Conservation (phyloP, 2,329 filamentous ascomycete species). For the Pseudovirgaria hyperparasitica region DNA sequence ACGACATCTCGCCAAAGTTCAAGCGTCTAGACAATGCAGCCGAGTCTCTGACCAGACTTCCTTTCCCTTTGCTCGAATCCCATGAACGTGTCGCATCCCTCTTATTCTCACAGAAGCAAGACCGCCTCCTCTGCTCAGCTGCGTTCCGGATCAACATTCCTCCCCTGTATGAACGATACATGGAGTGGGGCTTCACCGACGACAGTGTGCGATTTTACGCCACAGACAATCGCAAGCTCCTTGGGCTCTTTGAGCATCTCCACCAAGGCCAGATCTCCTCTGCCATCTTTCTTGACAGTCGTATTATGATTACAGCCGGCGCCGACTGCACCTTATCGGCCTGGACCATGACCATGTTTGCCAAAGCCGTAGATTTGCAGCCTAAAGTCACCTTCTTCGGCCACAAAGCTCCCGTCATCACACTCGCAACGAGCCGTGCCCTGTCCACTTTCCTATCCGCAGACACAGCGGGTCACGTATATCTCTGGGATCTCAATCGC, state of each 20-base stretch:
- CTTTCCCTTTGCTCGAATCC: conserved; percentile 62
- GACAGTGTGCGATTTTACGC: conserved; percentile 85
- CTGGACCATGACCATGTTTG: conserved; percentile 58
- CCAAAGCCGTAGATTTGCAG: conserved; percentile 59
- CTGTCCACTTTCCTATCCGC: conserved; percentile 82
- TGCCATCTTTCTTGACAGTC: conserved; percentile 75
- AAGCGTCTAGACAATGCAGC: conserved; percentile 67
- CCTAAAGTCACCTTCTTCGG: conserved; percentile 76
- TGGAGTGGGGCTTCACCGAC: conserved; percentile 95
- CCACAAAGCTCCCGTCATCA: conserved; percentile 71
- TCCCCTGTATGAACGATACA: conserved; percentile 74
- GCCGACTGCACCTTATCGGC: conserved; percentile 85
- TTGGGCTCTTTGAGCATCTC: conserved; percentile 85
- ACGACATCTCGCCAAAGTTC: conserved; percentile 50
- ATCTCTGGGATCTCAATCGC: conserved; percentile 90
- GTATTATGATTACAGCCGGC: conserved; percentile 81
- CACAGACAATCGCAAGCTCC: conserved; percentile 66
- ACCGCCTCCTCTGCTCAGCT: conserved; percentile 71
- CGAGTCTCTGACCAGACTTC: conserved; percentile 62
- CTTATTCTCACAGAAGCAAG: conserved; percentile 64
- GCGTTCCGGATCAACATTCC: conserved; percentile 80
- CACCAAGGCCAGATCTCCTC: conserved; percentile 83
- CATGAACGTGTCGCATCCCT: conserved; percentile 72
- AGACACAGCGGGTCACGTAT: conserved; percentile 66
- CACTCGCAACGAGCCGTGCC: conserved; percentile 72